Evolutionary conservation across 1,139 yeast species (phyloP), one percentile per base, ranked within the genome.

Genomic region (Meyerozyma elateridarum): DNA sequence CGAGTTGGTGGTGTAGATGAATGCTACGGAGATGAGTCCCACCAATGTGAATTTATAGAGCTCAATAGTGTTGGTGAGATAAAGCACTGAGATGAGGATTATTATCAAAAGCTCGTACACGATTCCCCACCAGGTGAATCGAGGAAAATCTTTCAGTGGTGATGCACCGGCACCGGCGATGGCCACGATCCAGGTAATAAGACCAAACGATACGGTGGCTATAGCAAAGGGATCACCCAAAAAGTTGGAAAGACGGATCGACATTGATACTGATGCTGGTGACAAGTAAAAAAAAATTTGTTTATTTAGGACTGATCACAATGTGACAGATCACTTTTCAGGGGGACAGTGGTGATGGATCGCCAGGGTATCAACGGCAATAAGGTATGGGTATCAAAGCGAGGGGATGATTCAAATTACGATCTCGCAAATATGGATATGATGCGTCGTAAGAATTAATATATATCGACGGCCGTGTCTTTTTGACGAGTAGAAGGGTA

Each of bases 81-180:
- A 83, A 22, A 85, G 63, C 26, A 76, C 51, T 18, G 79, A 59
- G 31, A 88, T 68, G 21, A 73, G 56, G 6, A 66, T 36, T 19
- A 85, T 70, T 25, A 87, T 51, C 22, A 84, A 44, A 21, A 88
- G 64, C 59, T 91, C 79, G 51, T 79, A 91, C 6, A 84, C 91
- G n/a, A 91, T 59, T 3, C 95, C 95, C 98, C 98, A 91, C 98
- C 98, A 91, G 6, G 93, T 75, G 56, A 91, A 84, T 43, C 78
- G 75, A 2, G 96, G 96, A 53, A 80, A 85, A 8, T 46, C 48
- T 27, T 45, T 47, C 8, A 70, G 59, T 12, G 66, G 56, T 11
- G 80, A 61, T 1, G 93, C 79, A 11, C 84, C 79, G 8, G 95
- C 85, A 2, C 96, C 96, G 4, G 81, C 93, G 35, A 91, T 67